Conservation (phyloP, 192 early-diverging fungal species). For the Dissophora globulifera region DNA sequence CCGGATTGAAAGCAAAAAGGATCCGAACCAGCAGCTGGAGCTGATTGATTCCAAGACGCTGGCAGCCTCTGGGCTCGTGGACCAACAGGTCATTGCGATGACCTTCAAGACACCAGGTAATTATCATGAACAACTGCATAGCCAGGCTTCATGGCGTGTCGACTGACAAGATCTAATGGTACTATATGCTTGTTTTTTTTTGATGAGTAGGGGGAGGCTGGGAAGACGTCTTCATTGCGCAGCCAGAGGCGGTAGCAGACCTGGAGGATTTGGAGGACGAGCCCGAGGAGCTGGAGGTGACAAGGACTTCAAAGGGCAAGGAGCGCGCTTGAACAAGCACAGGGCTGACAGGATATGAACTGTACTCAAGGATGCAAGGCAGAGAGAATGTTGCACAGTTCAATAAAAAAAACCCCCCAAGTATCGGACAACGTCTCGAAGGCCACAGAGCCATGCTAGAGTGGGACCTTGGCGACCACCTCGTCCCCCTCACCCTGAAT, state of each 20-base stretch:
- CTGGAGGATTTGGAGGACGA: constrained; percentile 42
- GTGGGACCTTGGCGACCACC: too few species aligned
- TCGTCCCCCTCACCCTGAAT: too few species aligned
- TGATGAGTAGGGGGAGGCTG: constrained; percentile 39
- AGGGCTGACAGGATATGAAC: too few species aligned
- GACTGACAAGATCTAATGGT: too few species aligned
- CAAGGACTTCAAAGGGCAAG: constrained; percentile 34
- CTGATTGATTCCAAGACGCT: constrained; percentile 28
- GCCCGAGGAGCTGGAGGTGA: constrained; percentile 27
- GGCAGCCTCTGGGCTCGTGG: constrained; percentile 28
- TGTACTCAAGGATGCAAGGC: too few species aligned
- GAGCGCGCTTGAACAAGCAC: constrained; percentile 42
- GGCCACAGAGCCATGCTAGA: too few species aligned
- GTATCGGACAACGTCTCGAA: too few species aligned
- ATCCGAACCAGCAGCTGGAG: constrained; percentile 11
- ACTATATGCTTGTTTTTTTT: too few species aligned
- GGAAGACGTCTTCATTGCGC: constrained; percentile 35
- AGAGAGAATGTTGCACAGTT: too few species aligned
- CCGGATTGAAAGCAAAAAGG: constrained; percentile 17
- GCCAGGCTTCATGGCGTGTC: too few species aligned
- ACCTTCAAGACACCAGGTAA: constrained; percentile 32
- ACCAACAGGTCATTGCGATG: constrained; percentile 42
- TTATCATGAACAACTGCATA: too few species aligned
- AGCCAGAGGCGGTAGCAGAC: constrained; percentile 27
- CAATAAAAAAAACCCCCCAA: too few species aligned